Conservation (phyloP, 192 early-diverging fungal species). For the Coemansia umbellata region DNA sequence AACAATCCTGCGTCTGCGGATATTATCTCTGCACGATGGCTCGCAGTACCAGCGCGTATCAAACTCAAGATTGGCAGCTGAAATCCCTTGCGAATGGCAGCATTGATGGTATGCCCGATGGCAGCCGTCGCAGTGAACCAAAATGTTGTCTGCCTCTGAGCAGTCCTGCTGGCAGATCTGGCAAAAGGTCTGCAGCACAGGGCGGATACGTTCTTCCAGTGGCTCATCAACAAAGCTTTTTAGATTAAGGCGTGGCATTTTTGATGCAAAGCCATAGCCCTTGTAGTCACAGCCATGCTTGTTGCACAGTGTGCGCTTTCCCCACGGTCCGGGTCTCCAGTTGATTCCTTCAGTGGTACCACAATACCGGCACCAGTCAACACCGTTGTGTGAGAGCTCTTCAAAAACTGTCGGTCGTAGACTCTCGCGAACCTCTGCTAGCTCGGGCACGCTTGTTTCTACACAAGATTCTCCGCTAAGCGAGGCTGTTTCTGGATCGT, state of each 20-base stretch:
- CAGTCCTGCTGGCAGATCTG: constrained; percentile 69
- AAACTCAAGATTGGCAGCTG: constrained; percentile 6
- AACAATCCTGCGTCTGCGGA: constrained; percentile 33
- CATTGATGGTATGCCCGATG: constrained; percentile 75
- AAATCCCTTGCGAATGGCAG: constrained; percentile 53
- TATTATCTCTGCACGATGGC: constrained; percentile 40
- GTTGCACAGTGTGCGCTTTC: constrained; percentile 91
- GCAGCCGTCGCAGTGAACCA: constrained; percentile 83
- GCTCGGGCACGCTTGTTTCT: constrained; percentile 18
- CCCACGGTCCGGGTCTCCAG: constrained; percentile 92
- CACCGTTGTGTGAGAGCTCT: constrained; percentile 43
- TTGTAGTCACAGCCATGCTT: constrained; percentile 96
- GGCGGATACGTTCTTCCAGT: constrained; percentile 74
- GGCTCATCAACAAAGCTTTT: constrained; percentile 69
- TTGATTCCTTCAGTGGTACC: constrained; percentile 85
- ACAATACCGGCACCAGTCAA: constrained; percentile 90
- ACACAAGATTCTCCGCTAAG: constrained; percentile 51
- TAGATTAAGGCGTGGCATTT: constrained; percentile 80
- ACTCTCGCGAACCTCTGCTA: constrained; percentile 39
- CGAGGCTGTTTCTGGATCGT: constrained; percentile 41
- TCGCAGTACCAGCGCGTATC: constrained; percentile 43
- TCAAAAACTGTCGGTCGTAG: constrained; percentile 51
- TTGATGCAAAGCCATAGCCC: constrained; percentile 89
- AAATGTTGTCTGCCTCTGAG: constrained; percentile 56
- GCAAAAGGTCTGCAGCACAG: constrained; percentile 87